Percentiles rank a stretch among this genome's conserved stretches.
phyloP scores from a whole-genome alignment of 2,329 filamentous ascomycete genomes.

The Xylariaceae sp. region DNA sequence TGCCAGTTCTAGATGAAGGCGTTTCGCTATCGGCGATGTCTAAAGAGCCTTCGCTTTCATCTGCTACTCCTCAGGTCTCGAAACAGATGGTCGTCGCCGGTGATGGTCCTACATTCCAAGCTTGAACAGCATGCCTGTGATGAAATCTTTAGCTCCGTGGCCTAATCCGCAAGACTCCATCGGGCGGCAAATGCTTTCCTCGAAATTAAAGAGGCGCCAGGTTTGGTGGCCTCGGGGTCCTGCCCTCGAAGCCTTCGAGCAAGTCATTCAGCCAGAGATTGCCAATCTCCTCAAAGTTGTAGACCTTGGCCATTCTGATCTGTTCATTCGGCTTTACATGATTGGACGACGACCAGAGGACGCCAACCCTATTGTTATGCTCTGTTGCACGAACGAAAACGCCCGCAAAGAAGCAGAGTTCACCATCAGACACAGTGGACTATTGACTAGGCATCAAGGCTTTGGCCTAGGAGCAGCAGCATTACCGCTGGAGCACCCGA shows the following conservation, averaged over 20 bases:
- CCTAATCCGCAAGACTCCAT: conserved; percentile 7
- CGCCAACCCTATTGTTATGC: conserved; percentile 12
- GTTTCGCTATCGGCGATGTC: too few species aligned
- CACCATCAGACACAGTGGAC: conserved; percentile 5
- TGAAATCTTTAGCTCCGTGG: conserved; percentile 6
- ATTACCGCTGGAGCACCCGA: conserved; percentile 8
- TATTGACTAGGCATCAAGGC: conserved; percentile 2
- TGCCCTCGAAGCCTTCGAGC: conserved; percentile 10
- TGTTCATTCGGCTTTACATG: conserved; percentile 15
- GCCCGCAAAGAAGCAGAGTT: conserved; percentile 6
- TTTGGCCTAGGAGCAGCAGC: conserved; percentile 8
- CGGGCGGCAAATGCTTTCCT: conserved; percentile 6
- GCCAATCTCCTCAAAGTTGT: not conserved
- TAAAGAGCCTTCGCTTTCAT: too few species aligned
- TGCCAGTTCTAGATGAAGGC: too few species aligned
- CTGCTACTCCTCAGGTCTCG: too few species aligned
- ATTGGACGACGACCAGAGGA: conserved; percentile 9
- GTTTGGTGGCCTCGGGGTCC: conserved; percentile 11
- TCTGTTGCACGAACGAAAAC: conserved; percentile 8
- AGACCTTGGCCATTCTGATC: conserved; percentile 4
- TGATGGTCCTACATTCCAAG: too few species aligned
- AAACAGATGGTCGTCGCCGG: too few species aligned
- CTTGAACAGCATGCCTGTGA: conserved; percentile 3
- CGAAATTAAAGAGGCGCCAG: conserved; percentile 1
- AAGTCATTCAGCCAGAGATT: conserved; percentile 6